Evolutionary conservation across 495 filamentous ascomycete species (phyloP), one percentile per base, ranked within the genome.

Genomic region (Penicillium maclennaniae): DNA sequence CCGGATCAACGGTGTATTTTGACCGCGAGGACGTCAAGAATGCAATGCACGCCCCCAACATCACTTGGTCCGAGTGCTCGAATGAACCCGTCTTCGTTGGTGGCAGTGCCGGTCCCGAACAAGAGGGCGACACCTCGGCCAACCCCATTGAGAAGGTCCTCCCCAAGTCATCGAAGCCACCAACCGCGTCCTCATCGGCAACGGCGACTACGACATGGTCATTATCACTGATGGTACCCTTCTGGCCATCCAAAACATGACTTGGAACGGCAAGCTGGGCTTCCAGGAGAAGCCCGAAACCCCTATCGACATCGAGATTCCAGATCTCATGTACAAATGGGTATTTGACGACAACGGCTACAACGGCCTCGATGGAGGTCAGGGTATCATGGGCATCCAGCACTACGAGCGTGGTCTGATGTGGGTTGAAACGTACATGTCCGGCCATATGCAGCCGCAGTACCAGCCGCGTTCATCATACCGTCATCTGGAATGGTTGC

Each of bases 351-450:
- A 63, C 36, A 75, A 77, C 45, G 63, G 62, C 7, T 27, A 37
- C 7, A 40, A 48, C 3, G 49, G 49, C 2, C 48, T 63, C 23
- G 65, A 73, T 49, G 66, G 59, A 44, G 44, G 61, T 2, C 73
- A 81, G 65, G 87, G 87, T 17, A 68, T 82, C 9, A 78, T 87
- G 54, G 88, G 88, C 4, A 79, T 77, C 2, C 75, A 79, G 58
- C 80, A 83, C 51, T 83, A 79, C 20, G 88, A 91, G 75, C 76
- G 89, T 20, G 86, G 85, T 0, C 72, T 92, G 38, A 91, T 88
- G 50, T 91, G 76, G 62, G 79, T 81, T 9, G 74, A 79, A 56
- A 76, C 86, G 8, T 77, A 76, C 43, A 70, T 82, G 50, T 69
- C 78, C 8, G 87, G 87, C 1, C 87, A 76, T 45, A 87, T 86